phyloP scores from a whole-genome alignment of 352 stramenopile genomes.

The Globisporangium irregulare region DNA sequence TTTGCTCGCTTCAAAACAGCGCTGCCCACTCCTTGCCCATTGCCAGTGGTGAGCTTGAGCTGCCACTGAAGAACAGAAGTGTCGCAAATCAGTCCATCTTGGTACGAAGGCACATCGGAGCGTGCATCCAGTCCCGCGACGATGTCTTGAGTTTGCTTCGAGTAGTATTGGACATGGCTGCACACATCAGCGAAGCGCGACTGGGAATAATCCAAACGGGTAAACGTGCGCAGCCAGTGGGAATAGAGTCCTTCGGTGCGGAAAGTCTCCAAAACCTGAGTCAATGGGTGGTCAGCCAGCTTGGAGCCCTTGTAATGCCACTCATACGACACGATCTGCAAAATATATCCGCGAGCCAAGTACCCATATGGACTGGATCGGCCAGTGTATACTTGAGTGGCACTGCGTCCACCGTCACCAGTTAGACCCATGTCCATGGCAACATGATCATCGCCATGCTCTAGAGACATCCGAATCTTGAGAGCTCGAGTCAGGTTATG shows the following conservation, averaged over 20 bases:
- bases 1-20: constrained; percentile 35
- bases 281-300: constrained; percentile 33
- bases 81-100: constrained; percentile 21
- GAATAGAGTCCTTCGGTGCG: constrained; percentile 59
- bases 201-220: constrained; percentile 50
- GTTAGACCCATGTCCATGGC: constrained; percentile 37
- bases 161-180: constrained; percentile 21
- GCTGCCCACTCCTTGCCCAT: constrained; percentile 1
- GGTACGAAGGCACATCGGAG: constrained; percentile 22
- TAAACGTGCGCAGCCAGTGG: constrained; percentile 69
- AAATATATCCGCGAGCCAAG: constrained; percentile 50
- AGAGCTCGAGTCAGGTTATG: constrained; percentile 52
- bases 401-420: constrained; percentile 24
- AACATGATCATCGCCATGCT: constrained; percentile 34
- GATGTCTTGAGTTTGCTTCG: constrained; percentile 13
- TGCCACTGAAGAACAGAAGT: constrained; percentile 24
- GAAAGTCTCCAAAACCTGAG: constrained; percentile 54
- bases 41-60: constrained; percentile 9
- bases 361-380: constrained; percentile 60
- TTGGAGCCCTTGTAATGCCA: constrained; percentile 49
- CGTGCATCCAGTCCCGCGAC: constrained; percentile 13
- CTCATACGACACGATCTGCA: constrained; percentile 62
- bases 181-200: constrained; percentile 22
- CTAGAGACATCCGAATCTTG: constrained; percentile 55
- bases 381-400: constrained; percentile 32